A percentile compares a stretch with the other conserved stretches of the same genome.
These are phyloP conservation scores for Pseudotulostoma volvatum DNA, from an alignment of 495 filamentous ascomycete genomes.

Conservation along the genomic window DNA sequence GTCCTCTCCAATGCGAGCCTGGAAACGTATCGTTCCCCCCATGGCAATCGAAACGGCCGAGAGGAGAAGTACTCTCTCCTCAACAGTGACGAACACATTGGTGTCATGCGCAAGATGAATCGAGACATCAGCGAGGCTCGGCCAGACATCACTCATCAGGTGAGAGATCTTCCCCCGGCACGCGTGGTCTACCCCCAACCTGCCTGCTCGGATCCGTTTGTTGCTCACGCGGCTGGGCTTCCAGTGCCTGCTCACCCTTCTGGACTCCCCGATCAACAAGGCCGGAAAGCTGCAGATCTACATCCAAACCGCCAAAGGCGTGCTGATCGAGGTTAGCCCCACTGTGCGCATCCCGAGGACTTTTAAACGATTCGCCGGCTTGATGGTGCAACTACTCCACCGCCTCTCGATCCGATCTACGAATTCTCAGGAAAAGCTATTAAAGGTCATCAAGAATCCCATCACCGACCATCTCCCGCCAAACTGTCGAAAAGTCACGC, in stretches of 20 bases:
- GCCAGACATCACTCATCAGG: constrained; percentile 97
- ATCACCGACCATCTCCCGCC: constrained; percentile 92
- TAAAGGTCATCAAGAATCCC: constrained; percentile 94
- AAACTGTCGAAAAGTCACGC: constrained; percentile 92
- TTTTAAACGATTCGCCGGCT: constrained; percentile 94
- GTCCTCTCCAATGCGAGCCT: constrained; percentile 94
- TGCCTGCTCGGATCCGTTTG: neutral
- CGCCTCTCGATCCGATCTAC: constrained; percentile 89
- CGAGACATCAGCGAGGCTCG: constrained; percentile 94
- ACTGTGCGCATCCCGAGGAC: constrained; percentile 93
- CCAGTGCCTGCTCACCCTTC: constrained; percentile 89
- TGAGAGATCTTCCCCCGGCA: constrained; percentile 22
- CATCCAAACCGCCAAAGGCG: constrained; percentile 92
- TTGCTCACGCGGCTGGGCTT: neutral
- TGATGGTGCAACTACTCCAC: constrained; percentile 98
- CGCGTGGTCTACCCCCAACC: constrained; percentile 1
- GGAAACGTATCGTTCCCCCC: constrained; percentile 84
- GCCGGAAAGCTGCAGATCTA: constrained; percentile 94
- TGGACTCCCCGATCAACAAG: constrained; percentile 97
- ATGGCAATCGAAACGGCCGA: constrained; percentile 49
- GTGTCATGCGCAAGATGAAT: constrained; percentile 98
- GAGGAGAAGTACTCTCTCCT: constrained; percentile 93
- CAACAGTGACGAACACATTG: constrained; percentile 98
- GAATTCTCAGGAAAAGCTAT: constrained; percentile 88
- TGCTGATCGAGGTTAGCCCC: constrained; percentile 93